Evolutionary conservation across 805 yeast genomes (phyloP).

Genomic region (Nakazawaea peltata): DNA sequence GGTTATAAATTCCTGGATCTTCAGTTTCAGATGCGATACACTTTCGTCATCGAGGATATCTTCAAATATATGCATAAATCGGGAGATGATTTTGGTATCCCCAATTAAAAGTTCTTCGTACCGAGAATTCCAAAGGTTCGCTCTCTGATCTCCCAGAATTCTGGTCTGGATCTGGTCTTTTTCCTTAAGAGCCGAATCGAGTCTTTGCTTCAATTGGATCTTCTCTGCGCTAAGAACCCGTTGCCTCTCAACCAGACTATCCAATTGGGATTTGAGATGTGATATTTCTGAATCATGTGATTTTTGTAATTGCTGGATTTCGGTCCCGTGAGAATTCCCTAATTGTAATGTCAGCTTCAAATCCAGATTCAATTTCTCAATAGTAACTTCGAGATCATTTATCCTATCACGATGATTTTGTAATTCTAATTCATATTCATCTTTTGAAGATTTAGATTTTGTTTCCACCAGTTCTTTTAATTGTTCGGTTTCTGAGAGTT

Average conservation of each 20-base stretch:
- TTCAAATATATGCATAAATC: conserved; percentile 40
- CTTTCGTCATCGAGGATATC: conserved; percentile 52
- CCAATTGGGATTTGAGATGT: too few relatives aligned
- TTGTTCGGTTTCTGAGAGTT: too few relatives aligned
- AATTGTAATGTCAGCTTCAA: too few relatives aligned
- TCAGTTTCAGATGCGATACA: conserved; percentile 47
- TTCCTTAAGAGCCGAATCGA: conserved; percentile 31
- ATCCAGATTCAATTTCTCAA: too few relatives aligned
- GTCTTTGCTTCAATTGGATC: conserved; percentile 29
- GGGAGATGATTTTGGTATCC: conserved; percentile 40
- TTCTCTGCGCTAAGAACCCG: conserved; percentile 35
- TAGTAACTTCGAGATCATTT: too few relatives aligned
- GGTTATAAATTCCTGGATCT: conserved; percentile 24
- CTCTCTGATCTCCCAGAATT: conserved; percentile 9
- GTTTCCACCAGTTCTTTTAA: too few relatives aligned
- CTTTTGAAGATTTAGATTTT: too few relatives aligned
- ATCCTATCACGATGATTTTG: too few relatives aligned
- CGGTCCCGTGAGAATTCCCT: too few relatives aligned
- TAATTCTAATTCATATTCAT: too few relatives aligned
- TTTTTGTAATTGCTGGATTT: too few relatives aligned
- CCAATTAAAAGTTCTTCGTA: conserved; percentile 31
- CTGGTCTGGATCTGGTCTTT: conserved; percentile 25
- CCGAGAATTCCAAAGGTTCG: conserved; percentile 30
- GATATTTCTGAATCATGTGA: too few relatives aligned
- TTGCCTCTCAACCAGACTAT: conserved; percentile 32